Evolutionary conservation across 441 rosid genomes (phyloP).

Genomic region (Omphalea diandra): DNA sequence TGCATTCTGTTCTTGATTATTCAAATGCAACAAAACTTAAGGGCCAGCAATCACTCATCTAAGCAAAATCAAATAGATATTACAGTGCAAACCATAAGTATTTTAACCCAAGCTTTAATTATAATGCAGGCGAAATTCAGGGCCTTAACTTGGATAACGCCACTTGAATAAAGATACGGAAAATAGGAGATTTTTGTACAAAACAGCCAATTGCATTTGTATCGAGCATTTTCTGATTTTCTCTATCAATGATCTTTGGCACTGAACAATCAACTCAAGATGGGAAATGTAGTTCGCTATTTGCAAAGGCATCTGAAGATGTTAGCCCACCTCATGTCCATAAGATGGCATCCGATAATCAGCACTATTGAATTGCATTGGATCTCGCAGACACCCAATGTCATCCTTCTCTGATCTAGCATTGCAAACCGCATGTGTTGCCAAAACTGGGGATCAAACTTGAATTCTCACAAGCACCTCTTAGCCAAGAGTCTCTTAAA

Average conservation of each 20-base stretch:
- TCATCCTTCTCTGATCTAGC: not conserved
- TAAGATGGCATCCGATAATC: not conserved
- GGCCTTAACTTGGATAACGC: not conserved
- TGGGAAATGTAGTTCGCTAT: not conserved
- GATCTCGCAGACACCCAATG: not conserved
- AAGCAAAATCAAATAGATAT: no score
- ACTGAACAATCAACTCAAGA: not conserved
- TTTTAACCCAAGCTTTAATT: not conserved
- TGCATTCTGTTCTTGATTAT: no score
- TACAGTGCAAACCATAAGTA: no score
- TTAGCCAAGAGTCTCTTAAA: not conserved
- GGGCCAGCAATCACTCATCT: no score
- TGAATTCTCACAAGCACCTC: no score
- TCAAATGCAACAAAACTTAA: no score
- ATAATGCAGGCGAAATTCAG: not conserved
- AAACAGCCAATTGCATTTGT: not conserved
- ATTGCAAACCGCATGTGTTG: not conserved
- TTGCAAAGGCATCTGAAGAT: not conserved
- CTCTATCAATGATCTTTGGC: not conserved
- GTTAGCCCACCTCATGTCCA: not conserved
- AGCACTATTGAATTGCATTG: not conserved
- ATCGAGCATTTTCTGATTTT: not conserved
- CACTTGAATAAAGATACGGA: not conserved
- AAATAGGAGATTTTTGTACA: not conserved
- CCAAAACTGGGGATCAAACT: not conserved